Evolutionary conservation across 495 filamentous ascomycete species (phyloP).

Genomic region (Filosporella fistucella): DNA sequence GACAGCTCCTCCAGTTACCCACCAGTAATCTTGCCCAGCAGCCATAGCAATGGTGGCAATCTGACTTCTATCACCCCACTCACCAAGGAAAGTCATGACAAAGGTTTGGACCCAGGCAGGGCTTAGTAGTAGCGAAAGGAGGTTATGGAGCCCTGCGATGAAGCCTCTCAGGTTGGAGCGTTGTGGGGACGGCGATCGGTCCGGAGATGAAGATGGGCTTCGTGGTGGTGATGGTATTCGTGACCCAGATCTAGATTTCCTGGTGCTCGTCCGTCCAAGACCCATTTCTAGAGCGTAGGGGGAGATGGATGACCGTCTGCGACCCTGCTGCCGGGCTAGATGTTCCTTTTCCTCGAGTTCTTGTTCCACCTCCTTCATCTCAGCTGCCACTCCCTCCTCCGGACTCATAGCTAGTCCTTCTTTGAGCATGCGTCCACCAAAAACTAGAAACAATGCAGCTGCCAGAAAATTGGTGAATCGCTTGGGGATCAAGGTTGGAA

Average conservation of each 20-base stretch:
- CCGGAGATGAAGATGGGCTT: slow-evolving; percentile 55
- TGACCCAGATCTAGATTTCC: slow-evolving; percentile 55
- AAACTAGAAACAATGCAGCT: slow-evolving; percentile 79
- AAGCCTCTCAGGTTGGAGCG: slow-evolving; percentile 31
- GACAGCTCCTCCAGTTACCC: slow-evolving; percentile 89
- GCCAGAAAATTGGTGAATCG: slow-evolving; percentile 82
- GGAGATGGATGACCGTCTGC: slow-evolving; percentile 50
- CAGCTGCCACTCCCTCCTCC: slow-evolving; percentile 84
- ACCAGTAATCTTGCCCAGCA: slow-evolving; percentile 97
- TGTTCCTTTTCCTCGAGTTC: slow-evolving; percentile 94
- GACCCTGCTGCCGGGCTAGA: slow-evolving; percentile 48
- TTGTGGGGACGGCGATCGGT: slow-evolving; percentile 37
- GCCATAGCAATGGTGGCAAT: slow-evolving; percentile 99
- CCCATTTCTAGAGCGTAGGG: slow-evolving; percentile 65
- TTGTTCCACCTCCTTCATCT: slow-evolving; percentile 95
- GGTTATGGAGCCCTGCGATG: slow-evolving; percentile 69
- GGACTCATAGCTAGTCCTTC: slow-evolving; percentile 86
- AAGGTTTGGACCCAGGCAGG: slow-evolving; percentile 99
- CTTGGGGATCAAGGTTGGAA: slow-evolving; percentile 87
- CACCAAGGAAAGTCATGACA: slow-evolving; percentile 96
- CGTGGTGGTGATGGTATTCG: slow-evolving; percentile 55
- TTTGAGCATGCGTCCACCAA: slow-evolving; percentile 77
- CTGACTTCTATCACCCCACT: slow-evolving; percentile 97
- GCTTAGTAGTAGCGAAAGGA: slow-evolving; percentile 80
- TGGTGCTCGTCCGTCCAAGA: slow-evolving; percentile 30